phyloP scores from a whole-genome alignment of 1,284 basidiomycete genomes.

The Leucoagaricus sp. region DNA sequence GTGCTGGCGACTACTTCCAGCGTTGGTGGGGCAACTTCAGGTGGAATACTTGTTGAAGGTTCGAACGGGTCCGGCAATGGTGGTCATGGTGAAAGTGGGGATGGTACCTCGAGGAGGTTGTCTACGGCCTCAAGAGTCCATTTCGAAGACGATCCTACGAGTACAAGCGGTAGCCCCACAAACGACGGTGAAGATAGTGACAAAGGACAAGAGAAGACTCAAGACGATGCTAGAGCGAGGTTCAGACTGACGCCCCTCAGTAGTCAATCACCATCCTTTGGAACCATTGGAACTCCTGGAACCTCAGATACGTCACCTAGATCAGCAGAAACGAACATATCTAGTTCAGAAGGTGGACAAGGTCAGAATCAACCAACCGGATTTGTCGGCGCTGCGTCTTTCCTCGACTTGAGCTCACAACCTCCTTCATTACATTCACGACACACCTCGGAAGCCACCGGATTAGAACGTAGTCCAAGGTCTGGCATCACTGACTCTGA shows the following conservation, averaged over 20 bases:
- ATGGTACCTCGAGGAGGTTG: not conserved
- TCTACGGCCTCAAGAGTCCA: slow-evolving; percentile 14
- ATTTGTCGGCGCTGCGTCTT: not conserved
- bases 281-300: not conserved
- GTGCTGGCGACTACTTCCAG: not conserved
- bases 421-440: slow-evolving; percentile 9
- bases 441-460: not conserved
- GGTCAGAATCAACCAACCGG: not conserved
- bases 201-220: not conserved
- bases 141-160: slow-evolving; percentile 10
- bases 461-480: not conserved
- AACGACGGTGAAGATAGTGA: not conserved
- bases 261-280: slow-evolving; percentile 4
- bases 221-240: not conserved
- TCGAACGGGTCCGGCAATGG: not conserved
- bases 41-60: slow-evolving; percentile 1
- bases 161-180: not conserved
- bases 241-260: slow-evolving; percentile 9
- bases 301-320: not conserved
- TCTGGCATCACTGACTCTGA: not conserved
- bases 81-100: not conserved
- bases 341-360: not conserved
- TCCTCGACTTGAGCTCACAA: slow-evolving; percentile 13
- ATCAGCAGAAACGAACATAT: not conserved
- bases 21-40: not conserved